phyloP scores from a whole-genome alignment of 163 green algal species.

The Scenedesmus sp. region DNA sequence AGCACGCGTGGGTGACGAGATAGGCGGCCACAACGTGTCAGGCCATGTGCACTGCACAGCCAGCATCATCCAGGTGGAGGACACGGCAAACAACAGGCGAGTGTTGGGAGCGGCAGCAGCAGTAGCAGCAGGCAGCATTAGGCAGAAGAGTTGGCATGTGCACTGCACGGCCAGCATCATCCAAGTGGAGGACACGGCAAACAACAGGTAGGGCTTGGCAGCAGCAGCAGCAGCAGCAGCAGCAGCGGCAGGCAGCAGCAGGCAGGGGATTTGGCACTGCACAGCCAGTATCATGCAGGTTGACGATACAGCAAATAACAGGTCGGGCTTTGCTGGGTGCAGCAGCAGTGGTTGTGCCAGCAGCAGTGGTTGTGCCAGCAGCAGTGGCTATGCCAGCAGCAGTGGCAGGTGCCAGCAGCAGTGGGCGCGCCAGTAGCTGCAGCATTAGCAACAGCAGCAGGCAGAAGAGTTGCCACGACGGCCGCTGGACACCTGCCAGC shows the following conservation, averaged over 20 bases:
- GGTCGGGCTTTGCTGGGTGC: too few species aligned
- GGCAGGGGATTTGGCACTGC: not conserved
- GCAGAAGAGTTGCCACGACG: too few species aligned
- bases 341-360: too few species aligned
- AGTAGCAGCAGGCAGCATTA: not conserved
- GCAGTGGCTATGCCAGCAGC: too few species aligned
- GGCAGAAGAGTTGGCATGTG: constrained; percentile 71
- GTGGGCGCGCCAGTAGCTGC: not conserved
- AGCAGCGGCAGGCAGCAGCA: constrained; percentile 9
- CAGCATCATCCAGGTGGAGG: constrained; percentile 67
- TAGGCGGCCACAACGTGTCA: constrained; percentile 95
- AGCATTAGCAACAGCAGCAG: too few species aligned
- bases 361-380: too few species aligned
- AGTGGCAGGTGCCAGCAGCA: not conserved
- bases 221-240: not conserved
- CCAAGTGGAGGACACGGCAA: constrained; percentile 71
- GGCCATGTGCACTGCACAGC: constrained; percentile 94
- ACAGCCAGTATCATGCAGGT: too few species aligned
- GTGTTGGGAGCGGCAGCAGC: not conserved
- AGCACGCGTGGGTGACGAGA: constrained; percentile 94
- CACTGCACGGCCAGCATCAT: constrained; percentile 83
- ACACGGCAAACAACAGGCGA: constrained; percentile 82
- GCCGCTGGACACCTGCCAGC: too few species aligned
- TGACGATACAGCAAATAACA: too few species aligned
- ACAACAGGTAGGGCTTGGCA: constrained; percentile 74